Conservation (phyloP, 257 asterid genomes). For the Plectranthus barbatus region DNA sequence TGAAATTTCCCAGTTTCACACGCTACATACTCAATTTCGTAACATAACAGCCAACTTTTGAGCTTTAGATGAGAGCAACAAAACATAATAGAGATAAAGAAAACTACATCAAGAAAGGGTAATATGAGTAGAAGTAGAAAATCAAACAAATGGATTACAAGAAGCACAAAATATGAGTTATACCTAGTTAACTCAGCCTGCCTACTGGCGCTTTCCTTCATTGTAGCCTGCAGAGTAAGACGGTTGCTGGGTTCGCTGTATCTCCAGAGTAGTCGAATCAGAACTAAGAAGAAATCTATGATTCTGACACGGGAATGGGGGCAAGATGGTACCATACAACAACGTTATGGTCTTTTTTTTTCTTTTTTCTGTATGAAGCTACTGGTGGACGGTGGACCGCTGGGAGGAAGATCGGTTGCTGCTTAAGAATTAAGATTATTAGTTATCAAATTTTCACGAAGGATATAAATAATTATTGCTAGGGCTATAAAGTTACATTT, state of each 20-base stretch:
- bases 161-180: not conserved
- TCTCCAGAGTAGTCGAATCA: not conserved
- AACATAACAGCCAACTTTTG: not conserved
- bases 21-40: not conserved
- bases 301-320: conserved; percentile 14
- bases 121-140: not conserved
- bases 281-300: not conserved
- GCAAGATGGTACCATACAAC: not conserved
- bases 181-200: conserved; percentile 7
- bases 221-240: not conserved
- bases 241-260: not conserved
- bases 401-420: no score
- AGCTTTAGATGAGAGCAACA: not conserved
- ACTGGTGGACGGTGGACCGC: no score
- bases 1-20: not conserved
- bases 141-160: conserved; percentile 1
- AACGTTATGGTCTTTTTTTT: no score
- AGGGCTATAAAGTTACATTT: no score
- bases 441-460: no score
- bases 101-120: not conserved
- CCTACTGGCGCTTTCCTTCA: conserved; percentile 1
- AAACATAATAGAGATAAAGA: not conserved
- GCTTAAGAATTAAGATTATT: no score
- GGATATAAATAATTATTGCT: no score
- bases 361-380: no score